These are phyloP conservation scores for Neurospora cerealis DNA, from an alignment of 495 filamentous ascomycete species.

Conservation along the genomic window DNA sequence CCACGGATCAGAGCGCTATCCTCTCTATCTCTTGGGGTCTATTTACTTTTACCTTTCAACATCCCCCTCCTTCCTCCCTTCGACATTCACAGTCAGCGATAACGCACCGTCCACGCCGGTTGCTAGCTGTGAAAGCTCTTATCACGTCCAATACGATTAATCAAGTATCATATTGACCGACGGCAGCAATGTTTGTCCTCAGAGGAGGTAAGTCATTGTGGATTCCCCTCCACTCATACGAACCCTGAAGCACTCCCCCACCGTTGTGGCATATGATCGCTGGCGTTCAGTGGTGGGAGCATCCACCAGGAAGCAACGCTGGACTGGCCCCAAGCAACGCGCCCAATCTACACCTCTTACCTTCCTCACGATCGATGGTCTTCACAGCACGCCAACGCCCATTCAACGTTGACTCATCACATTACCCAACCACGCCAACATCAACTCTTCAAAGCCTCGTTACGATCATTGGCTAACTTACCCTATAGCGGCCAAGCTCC, in stretches of 20 bases:
- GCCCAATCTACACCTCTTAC: background rate
- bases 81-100: background rate
- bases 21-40: background rate
- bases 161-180: background rate
- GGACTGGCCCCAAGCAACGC: background rate
- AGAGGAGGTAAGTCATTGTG: constrained; percentile 20
- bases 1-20: background rate
- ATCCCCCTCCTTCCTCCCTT: background rate
- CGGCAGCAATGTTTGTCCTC: constrained; percentile 23
- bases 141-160: background rate
- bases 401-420: background rate
- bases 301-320: background rate
- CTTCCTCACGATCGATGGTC: background rate
- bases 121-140: background rate
- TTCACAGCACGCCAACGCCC: background rate
- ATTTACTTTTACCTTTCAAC: background rate
- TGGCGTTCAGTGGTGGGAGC: background rate
- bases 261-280: background rate
- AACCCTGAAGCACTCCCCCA: background rate
- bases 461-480: constrained; percentile 4
- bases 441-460: background rate
- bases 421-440: background rate
- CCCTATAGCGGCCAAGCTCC: constrained; percentile 68
- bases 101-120: background rate
- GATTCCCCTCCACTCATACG: background rate